Percentiles rank a stretch among this genome's conserved stretches.
These are phyloP conservation scores for Talaromyces amestolkiae DNA, from an alignment of 2,329 filamentous ascomycete genomes.

Conservation along the genomic window DNA sequence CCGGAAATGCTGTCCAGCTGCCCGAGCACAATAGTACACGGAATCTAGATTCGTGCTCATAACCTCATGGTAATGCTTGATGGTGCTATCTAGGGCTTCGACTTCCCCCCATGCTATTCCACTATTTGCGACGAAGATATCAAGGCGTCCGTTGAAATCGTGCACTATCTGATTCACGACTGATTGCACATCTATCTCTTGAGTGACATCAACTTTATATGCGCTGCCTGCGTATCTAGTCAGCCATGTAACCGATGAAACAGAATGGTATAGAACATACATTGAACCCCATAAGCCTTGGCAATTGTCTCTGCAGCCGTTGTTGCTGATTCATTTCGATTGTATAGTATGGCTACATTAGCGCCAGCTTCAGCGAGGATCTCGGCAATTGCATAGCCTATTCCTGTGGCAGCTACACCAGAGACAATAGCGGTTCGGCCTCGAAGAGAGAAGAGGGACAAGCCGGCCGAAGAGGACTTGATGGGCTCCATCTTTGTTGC, in stretches of 20 bases:
- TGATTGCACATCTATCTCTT: neutral
- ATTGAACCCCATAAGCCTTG: neutral
- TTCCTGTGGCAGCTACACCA: slow-evolving; percentile 7
- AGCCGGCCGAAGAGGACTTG: neutral
- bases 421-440: slow-evolving; percentile 14
- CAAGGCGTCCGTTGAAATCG: slow-evolving; percentile 12
- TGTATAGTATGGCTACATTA: slow-evolving; percentile 12
- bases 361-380: slow-evolving; percentile 10
- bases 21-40: neutral
- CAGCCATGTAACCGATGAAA: neutral
- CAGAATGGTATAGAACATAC: neutral
- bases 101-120: slow-evolving; percentile 14
- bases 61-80: slow-evolving; percentile 25
- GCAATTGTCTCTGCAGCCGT: neutral
- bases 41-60: neutral
- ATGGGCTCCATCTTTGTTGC: neutral
- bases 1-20: neutral
- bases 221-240: neutral
- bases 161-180: neutral
- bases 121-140: slow-evolving; percentile 15
- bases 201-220: neutral
- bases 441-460: slow-evolving; percentile 1
- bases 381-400: slow-evolving; percentile 12
- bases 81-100: slow-evolving; percentile 1
- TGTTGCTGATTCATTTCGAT: neutral